Conservation (phyloP, 2,329 filamentous ascomycete species). For the Pleomassaria siparia region DNA sequence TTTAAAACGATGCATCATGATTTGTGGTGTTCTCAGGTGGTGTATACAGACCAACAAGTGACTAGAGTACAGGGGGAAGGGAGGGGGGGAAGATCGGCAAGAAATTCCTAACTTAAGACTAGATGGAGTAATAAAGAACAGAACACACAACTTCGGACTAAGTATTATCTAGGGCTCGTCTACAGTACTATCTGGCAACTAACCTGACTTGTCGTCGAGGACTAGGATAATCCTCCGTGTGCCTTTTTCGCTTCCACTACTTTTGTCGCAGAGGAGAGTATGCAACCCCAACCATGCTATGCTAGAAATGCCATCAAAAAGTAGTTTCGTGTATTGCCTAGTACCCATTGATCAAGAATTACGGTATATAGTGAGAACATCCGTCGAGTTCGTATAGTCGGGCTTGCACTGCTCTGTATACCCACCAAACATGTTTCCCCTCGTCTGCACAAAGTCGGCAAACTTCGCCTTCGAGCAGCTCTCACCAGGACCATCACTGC, state of each 20-base stretch:
- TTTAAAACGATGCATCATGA: not conserved
- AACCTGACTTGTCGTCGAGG: not conserved
- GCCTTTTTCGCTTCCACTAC: not conserved
- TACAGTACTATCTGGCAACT: not conserved
- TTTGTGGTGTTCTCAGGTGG: not conserved
- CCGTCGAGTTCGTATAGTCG: constrained; percentile 47
- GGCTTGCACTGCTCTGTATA: constrained; percentile 48
- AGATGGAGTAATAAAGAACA: too few relatives aligned
- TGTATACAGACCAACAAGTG: too few relatives aligned
- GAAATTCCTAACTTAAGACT: too few relatives aligned
- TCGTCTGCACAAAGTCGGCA: constrained; percentile 44
- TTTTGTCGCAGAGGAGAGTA: not conserved
- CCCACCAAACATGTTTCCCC: constrained; percentile 48
- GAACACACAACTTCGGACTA: not conserved
- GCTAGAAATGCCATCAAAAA: not conserved
- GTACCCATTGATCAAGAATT: constrained; percentile 7
- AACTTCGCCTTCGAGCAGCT: constrained; percentile 52
- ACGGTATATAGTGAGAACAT: constrained; percentile 40
- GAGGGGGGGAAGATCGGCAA: too few relatives aligned
- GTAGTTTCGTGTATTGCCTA: not conserved
- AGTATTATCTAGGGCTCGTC: not conserved
- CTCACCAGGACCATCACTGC: constrained; percentile 53
- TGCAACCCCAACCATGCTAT: not conserved
- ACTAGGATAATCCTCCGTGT: not conserved
- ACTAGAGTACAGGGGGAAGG: too few relatives aligned